Base-by-base conservation (phyloP, 2,329 filamentous ascomycete genomes). In the Phialocephala subalpina region DNA sequence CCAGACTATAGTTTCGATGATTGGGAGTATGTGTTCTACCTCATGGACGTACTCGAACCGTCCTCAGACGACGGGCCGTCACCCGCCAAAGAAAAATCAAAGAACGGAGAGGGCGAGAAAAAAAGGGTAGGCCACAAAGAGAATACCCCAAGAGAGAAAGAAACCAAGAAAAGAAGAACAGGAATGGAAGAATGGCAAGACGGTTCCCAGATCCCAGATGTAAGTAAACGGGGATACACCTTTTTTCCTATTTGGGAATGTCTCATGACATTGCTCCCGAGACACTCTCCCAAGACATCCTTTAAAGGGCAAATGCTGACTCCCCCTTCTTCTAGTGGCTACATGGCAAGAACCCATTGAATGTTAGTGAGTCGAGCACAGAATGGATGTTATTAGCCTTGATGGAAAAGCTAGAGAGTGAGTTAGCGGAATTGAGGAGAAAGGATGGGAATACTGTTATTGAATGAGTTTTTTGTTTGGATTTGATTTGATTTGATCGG, bases 21-120 rank as follows among this genome's bases (percentile, higher is more conserved):
- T 49, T 65, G 63, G 63, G 63, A 65, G n/a, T 65, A 65, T 27
- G 53, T 65, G 16, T 65, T 65, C 59, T 65, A 65, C 33, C 53
- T 65, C 18, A 65, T 65, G 49, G 63, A 55, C 25, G 25, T 55
- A 8, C 25, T 55, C n/a, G 49, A 55, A 20, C 49, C 25, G 2
- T 2, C 5, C 2, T 29, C 25, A 16, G 25, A 35, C 12, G 49
- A 55, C 29, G 49, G 33, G 22, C 2, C 9, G 2, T 3, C 16
- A 55, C 22, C 49, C 16, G 6, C 49, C 11, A 47, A 22, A 5
- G 22, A 27, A 2, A 29, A 29, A 18, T 2, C 29, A 20, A 55
- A 55, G 25, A 52, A 52, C 22, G 45, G n/a, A 52, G 25, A 52
- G 3, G 29, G 9, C 3, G 2, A 33, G 25, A 35, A 11, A 55